Conservation (phyloP, 352 stramenopile genomes). For the Phytophthora brassicae region DNA sequence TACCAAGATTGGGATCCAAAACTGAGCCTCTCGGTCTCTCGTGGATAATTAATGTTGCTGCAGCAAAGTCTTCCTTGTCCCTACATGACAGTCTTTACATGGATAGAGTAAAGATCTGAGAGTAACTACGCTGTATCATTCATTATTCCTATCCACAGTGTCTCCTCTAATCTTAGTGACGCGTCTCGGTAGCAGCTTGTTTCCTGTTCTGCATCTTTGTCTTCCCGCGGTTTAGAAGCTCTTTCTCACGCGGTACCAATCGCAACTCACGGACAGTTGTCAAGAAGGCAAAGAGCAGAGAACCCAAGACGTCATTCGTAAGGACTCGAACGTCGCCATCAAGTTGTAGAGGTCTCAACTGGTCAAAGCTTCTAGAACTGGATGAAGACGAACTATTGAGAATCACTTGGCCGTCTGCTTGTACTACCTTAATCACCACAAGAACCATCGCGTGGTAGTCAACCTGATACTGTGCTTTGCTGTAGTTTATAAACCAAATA, state of each 20-base stretch:
- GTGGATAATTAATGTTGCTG: too few species aligned
- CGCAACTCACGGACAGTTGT: constrained; percentile 79
- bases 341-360: too few species aligned
- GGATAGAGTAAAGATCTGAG: constrained; percentile 15
- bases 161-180: constrained; percentile 34
- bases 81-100: constrained; percentile 19
- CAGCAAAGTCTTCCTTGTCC: not conserved
- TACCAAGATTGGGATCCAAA: too few species aligned
- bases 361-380: constrained; percentile 25
- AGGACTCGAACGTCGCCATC: constrained; percentile 31
- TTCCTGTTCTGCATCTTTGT: constrained; percentile 20
- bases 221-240: constrained; percentile 46
- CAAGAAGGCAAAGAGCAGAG: constrained; percentile 72
- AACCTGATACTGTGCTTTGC: constrained; percentile 48
- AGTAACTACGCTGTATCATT: constrained; percentile 10
- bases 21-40: too few species aligned
- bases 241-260: constrained; percentile 72
- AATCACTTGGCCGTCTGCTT: constrained; percentile 41
- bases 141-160: constrained; percentile 20
- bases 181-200: constrained; percentile 3
- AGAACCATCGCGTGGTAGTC: constrained; percentile 41
- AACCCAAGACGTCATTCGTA: constrained; percentile 46
- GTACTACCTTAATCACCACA: constrained; percentile 35
- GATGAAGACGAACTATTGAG: constrained; percentile 31
- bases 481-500: too few species aligned